Conservation (phyloP, 345 rosid genomes). For the Lagerstroemia speciosa region DNA sequence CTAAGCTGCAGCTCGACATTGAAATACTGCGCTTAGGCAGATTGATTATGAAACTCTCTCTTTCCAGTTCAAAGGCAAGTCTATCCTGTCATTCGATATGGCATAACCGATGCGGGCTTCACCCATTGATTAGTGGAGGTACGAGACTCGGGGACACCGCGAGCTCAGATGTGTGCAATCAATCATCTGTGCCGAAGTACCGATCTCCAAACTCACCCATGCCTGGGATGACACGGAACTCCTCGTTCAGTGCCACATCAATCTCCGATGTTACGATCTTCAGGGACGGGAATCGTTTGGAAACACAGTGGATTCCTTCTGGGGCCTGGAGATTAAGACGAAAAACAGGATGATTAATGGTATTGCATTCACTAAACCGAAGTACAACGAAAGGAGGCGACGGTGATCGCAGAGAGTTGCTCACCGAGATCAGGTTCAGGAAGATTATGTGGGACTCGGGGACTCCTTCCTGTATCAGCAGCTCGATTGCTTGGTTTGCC, state of each 20-base stretch:
- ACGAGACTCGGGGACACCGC: not conserved
- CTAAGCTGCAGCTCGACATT: too few species aligned
- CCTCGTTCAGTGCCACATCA: constrained; percentile 72
- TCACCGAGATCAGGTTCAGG: constrained; percentile 88
- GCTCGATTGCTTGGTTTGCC: constrained; percentile 85
- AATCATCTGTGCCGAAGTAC: constrained; percentile 95
- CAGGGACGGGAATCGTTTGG: constrained; percentile 68
- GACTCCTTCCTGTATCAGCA: constrained; percentile 84
- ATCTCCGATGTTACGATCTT: constrained; percentile 97
- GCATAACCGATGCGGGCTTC: not conserved
- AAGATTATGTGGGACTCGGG: constrained; percentile 96
- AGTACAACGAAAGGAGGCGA: not conserved
- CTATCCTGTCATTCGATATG: too few species aligned
- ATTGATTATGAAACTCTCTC: too few species aligned
- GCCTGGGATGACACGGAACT: constrained; percentile 90
- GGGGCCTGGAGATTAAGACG: constrained; percentile 52
- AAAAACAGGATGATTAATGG: not conserved
- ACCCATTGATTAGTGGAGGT: not conserved
- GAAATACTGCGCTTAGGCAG: too few species aligned
- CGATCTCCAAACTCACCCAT: constrained; percentile 98
- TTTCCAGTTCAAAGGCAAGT: too few species aligned
- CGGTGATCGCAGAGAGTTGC: constrained; percentile 10
- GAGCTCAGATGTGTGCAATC: not conserved
- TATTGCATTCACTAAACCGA: not conserved
- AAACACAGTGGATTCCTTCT: constrained; percentile 91